These are phyloP conservation scores for Yarrowia sp. DNA, from an alignment of 805 yeast genomes.

Conservation along the genomic window DNA sequence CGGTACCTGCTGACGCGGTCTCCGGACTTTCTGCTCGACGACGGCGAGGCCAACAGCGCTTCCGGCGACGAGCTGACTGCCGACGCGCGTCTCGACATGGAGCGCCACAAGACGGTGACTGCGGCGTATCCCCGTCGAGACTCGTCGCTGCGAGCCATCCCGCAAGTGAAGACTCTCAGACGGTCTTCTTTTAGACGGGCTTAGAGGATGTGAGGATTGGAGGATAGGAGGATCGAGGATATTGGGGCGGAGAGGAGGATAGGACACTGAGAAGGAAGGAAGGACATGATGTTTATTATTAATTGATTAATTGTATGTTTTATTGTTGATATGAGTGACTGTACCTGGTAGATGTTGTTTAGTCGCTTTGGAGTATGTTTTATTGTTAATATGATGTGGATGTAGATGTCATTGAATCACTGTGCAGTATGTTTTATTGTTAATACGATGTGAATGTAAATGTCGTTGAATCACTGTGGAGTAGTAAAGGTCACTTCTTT, in stretches of 20 bases:
- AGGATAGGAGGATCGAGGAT: neutral
- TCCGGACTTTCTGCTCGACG: slow-evolving; percentile 32
- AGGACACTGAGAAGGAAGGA: neutral
- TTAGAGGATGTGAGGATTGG: neutral
- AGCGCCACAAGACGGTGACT: slow-evolving; percentile 13
- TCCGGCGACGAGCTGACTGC: slow-evolving; percentile 28
- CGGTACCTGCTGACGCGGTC: slow-evolving; percentile 60
- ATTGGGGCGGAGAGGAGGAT: neutral
- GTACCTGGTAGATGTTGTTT: neutral
- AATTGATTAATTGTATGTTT: neutral
- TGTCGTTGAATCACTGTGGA: neutral
- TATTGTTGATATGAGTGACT: too few relatives aligned
- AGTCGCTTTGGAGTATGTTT: too few relatives aligned
- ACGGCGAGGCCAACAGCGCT: slow-evolving; percentile 32
- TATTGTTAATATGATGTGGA: too few relatives aligned
- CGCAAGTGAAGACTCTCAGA: slow-evolving; percentile 7
- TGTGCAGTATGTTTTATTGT: too few relatives aligned
- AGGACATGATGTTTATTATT: neutral
- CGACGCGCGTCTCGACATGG: slow-evolving; percentile 9
- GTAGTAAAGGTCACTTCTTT: too few relatives aligned
- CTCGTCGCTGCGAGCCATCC: neutral
- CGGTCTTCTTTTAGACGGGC: neutral
- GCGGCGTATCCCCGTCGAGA: slow-evolving; percentile 8
- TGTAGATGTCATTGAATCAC: neutral
- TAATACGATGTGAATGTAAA: neutral